phyloP scores from a whole-genome alignment of 1,284 basidiomycete species.

The Polyporus tsugae region DNA sequence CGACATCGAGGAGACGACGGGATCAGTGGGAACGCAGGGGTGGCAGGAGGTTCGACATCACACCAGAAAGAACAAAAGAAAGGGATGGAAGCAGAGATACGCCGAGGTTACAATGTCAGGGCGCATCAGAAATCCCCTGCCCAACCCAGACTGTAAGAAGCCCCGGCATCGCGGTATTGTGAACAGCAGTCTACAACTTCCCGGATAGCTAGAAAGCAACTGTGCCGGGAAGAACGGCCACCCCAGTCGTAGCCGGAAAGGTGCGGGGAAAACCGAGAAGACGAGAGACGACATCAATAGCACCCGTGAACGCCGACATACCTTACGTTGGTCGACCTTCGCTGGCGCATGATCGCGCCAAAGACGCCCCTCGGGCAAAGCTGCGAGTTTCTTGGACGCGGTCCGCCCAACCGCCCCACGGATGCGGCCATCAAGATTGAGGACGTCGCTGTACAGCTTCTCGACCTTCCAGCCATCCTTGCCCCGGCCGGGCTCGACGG shows the following conservation, averaged over 20 bases:
- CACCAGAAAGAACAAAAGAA: constrained; percentile 13
- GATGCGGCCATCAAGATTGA: constrained; percentile 81
- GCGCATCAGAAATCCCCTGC: constrained; percentile 20
- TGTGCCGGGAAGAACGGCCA: not conserved
- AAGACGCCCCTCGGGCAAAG: constrained; percentile 89
- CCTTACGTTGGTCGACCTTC: constrained; percentile 95
- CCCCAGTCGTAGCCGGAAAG: not conserved
- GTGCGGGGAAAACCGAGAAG: not conserved
- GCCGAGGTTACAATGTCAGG: constrained; percentile 10
- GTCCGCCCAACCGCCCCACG: constrained; percentile 72
- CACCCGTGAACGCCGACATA: constrained; percentile 45
- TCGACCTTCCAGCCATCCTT: constrained; percentile 90
- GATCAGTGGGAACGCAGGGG: constrained; percentile 12
- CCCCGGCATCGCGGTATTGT: not conserved
- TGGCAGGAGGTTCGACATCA: not conserved
- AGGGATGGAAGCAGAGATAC: constrained; percentile 13
- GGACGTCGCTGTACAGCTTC: constrained; percentile 92
- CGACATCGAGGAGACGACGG: constrained; percentile 19
- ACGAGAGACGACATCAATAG: constrained; percentile 11
- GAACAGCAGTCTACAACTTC: constrained; percentile 14
- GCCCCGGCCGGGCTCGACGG: constrained; percentile 68
- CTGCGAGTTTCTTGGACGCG: constrained; percentile 80
- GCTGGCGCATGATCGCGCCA: constrained; percentile 98
- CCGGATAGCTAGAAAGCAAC: constrained; percentile 12
- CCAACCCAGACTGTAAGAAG: not conserved